A percentile compares a stretch with the other conserved stretches of the same genome.
phyloP scores from a whole-genome alignment of 2,329 filamentous ascomycete species.

The Epichloe aotearoae region DNA sequence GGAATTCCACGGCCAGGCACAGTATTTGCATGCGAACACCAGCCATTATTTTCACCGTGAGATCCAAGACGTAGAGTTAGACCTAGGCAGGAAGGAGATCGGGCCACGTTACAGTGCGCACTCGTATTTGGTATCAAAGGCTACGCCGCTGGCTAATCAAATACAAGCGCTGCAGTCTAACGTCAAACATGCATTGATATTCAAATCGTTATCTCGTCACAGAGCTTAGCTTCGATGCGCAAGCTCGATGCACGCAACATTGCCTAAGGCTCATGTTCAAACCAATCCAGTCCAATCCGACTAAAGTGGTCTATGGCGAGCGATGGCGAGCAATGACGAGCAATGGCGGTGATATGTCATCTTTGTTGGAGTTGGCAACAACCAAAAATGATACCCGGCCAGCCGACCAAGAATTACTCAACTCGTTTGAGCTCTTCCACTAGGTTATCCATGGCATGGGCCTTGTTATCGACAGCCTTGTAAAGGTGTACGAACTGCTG shows the following conservation, averaged over 20 bases:
- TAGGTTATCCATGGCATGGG: slow-evolving; percentile 24
- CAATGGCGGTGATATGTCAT: no score
- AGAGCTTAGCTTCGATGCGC: neutral
- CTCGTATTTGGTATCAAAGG: neutral
- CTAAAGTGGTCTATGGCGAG: no score
- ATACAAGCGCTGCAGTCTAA: neutral
- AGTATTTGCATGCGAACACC: neutral
- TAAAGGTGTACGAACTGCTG: slow-evolving; percentile 41
- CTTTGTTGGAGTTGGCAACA: no score
- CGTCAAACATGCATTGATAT: neutral
- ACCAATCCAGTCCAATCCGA: neutral
- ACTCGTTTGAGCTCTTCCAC: slow-evolving; percentile 21
- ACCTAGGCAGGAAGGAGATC: neutral
- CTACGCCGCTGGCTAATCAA: neutral
- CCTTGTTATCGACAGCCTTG: slow-evolving; percentile 33
- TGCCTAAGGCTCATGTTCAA: neutral
- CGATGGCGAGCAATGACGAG: no score
- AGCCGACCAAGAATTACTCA: neutral
- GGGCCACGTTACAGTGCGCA: neutral
- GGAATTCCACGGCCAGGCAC: neutral
- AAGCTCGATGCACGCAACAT: no score
- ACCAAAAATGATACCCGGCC: no score
- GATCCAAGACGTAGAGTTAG: neutral
- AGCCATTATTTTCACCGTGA: no score
- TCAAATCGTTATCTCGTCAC: neutral